These are phyloP conservation scores for Seiridium cupressi DNA, from an alignment of 2,329 filamentous ascomycete genomes.

Conservation along the genomic window DNA sequence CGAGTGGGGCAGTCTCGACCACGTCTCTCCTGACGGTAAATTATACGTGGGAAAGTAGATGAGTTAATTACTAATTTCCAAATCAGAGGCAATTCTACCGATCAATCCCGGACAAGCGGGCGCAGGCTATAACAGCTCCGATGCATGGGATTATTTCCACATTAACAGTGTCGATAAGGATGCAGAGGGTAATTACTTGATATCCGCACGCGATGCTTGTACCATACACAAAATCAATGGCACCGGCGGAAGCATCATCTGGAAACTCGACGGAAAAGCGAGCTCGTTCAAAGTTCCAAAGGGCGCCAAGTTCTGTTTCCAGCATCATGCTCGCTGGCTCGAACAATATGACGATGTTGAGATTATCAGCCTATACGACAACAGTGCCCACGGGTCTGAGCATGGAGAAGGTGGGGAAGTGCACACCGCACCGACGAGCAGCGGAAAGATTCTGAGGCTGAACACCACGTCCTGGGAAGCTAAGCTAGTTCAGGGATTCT, in stretches of 20 bases:
- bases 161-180: conserved; percentile 56
- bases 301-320: conserved; percentile 43
- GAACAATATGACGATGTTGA: conserved; percentile 40
- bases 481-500: conserved; percentile 43
- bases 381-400: conserved; percentile 46
- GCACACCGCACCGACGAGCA: conserved; percentile 31
- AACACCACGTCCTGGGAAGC: conserved; percentile 45
- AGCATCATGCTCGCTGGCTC: conserved; percentile 51
- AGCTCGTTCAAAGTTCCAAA: conserved; percentile 38
- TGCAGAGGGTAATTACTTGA: conserved; percentile 47
- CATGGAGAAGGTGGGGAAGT: conserved; percentile 26
- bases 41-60: conserved; percentile 13
- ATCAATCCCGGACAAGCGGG: conserved; percentile 42
- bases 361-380: conserved; percentile 52
- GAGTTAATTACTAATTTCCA: too few species aligned
- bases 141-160: conserved; percentile 55
- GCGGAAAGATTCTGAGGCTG: conserved; percentile 45
- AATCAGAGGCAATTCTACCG: conserved; percentile 41
- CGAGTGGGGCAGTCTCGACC: conserved; percentile 57
- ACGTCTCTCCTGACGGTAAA: conserved; percentile 48
- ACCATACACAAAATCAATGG: conserved; percentile 45
- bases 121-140: conserved; percentile 21
- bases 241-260: conserved; percentile 45
- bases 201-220: conserved; percentile 50
- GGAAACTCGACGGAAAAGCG: conserved; percentile 49